Percentiles rank a stretch among this genome's conserved stretches.
Evolutionary conservation across 257 asterid genomes (phyloP).

Genomic region (Leonotis leonurus): DNA sequence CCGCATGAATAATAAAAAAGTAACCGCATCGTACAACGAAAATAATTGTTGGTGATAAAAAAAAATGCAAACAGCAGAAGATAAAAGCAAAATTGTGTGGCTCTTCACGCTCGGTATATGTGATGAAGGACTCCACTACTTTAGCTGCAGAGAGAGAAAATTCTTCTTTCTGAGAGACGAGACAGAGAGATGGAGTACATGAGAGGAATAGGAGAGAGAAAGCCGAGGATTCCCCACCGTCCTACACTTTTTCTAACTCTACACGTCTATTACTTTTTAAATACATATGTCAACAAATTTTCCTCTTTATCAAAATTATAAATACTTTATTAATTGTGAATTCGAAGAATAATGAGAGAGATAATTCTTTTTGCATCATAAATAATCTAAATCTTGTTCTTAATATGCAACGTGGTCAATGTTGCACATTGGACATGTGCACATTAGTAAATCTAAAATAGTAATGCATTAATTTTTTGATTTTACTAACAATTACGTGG

Average conservation of each 20-base stretch:
- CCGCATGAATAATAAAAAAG: background rate
- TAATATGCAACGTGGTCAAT: too few relatives aligned
- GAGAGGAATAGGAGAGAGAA: background rate
- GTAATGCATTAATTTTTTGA: too few relatives aligned
- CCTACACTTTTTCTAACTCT: constrained; percentile 13
- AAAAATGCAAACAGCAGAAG: background rate
- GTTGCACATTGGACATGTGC: too few relatives aligned
- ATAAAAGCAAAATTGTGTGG: constrained; percentile 16
- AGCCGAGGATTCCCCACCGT: constrained; percentile 13
- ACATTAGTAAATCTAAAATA: too few relatives aligned
- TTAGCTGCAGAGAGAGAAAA: background rate
- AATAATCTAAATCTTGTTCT: too few relatives aligned
- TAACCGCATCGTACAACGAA: constrained; percentile 12
- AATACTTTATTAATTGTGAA: too few relatives aligned
- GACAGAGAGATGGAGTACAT: background rate
- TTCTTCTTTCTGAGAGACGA: background rate
- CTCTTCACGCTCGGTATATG: constrained; percentile 6
- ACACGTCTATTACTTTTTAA: too few relatives aligned
- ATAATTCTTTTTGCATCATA: too few relatives aligned
- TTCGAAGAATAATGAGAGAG: too few relatives aligned
- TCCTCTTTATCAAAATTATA: too few relatives aligned
- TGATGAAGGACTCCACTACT: background rate
- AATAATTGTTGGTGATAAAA: background rate
- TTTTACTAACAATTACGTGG: too few relatives aligned
- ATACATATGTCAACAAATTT: too few relatives aligned